Evolutionary conservation across 2,329 filamentous ascomycete genomes (phyloP), one percentile per base, ranked within the genome.

Genomic region (Phialophora expanda): DNA sequence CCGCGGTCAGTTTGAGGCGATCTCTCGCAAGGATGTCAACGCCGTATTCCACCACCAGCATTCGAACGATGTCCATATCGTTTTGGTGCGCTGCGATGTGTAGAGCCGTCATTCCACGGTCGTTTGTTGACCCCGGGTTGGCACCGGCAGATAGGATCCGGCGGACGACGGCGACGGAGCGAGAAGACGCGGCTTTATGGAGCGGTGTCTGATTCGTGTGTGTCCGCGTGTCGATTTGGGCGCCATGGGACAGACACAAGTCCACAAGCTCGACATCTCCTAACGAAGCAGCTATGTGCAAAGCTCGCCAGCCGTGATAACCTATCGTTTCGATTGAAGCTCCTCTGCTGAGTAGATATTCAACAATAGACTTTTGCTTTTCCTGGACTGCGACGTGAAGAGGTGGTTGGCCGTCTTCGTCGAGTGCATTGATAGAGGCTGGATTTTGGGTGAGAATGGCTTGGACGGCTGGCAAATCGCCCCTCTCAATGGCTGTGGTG

Each of bases 71-170:
- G 4, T 74, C 71, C 65, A 80, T 74, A 44, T 79, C 79, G 7
- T 77, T 78, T 12, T 76, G 62, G 2, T 72, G 73, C 3, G 77
- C 73, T 1, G 80, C 78, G 20, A 83, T 60, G 55, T 83, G 81
- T 3, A 84, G 72, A 4, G 76, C 71, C 3, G 75, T 81, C 53
- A 77, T 69, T 0, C 76, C 77, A 6, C 79, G 74, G 3, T 73
- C 12, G 0, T 78, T 80, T 0, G 56, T 26, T 1, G 70, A 65
- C 0, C 57, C 66, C 0, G 76, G 70, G 72, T 82, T 72, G 0
- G 79, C 79, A 3, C 80, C 78, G 3, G 74, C 73, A 3, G 74
- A 71, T 0, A 83, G 70, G 9, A 82, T 72, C 8, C 64, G 64
- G 20, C 69, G 71, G 0, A 76, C 64, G 12, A 71, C 69, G 17